phyloP scores from a whole-genome alignment of 805 yeast genomes.

The Wickerhamomyces alni region DNA sequence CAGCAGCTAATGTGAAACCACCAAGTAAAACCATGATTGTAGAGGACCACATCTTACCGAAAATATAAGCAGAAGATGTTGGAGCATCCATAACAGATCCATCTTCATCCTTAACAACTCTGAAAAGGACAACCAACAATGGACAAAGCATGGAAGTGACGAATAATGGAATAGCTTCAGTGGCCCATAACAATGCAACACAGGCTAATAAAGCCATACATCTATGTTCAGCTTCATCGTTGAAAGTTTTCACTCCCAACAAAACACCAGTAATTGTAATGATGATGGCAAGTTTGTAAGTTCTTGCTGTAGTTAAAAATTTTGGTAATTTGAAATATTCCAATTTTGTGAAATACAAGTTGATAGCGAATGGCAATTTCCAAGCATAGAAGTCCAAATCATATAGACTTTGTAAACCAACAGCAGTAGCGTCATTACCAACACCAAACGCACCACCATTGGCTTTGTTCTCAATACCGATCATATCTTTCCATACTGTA shows the following conservation, averaged over 20 bases:
- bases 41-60: slow-evolving; percentile 89
- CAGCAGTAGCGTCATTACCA: slow-evolving; percentile 29
- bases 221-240: slow-evolving; percentile 54
- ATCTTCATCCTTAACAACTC: slow-evolving; percentile 50
- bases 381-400: slow-evolving; percentile 27
- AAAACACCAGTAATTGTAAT: slow-evolving; percentile 48
- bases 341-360: slow-evolving; percentile 20
- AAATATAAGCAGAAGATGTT: slow-evolving; percentile 61
- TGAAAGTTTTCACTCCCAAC: slow-evolving; percentile 53
- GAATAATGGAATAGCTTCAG: slow-evolving; percentile 88
- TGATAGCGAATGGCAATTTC: slow-evolving; percentile 26
- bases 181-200: slow-evolving; percentile 81
- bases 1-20: slow-evolving; percentile 92
- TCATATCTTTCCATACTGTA: slow-evolving; percentile 94
- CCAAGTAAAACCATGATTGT: slow-evolving; percentile 85
- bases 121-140: slow-evolving; percentile 62
- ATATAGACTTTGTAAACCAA: slow-evolving; percentile 22
- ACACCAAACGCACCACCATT: slow-evolving; percentile 30
- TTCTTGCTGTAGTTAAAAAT: slow-evolving; percentile 39
- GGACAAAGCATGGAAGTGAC: slow-evolving; percentile 89
- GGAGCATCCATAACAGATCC: slow-evolving; percentile 57
- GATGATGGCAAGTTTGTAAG: slow-evolving; percentile 42
- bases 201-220: slow-evolving; percentile 63
- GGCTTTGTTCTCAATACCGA: slow-evolving; percentile 74
- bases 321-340: slow-evolving; percentile 38